phyloP scores from a whole-genome alignment of 75 land plant species.

The Pinus albicaulis region DNA sequence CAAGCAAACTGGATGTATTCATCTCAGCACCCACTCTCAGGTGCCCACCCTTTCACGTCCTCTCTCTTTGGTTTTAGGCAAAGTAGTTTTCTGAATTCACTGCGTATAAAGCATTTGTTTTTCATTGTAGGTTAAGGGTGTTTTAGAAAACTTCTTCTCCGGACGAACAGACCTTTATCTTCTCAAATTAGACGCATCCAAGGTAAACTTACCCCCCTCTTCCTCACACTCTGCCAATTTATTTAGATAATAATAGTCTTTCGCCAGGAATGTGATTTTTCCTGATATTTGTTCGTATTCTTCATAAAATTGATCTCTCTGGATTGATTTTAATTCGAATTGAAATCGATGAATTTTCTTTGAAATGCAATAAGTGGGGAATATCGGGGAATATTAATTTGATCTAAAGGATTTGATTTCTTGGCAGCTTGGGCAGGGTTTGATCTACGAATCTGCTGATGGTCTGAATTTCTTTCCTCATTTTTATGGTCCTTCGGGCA shows the following conservation, averaged over 20 bases:
- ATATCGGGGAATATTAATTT: too few species aligned
- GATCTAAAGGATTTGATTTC: neutral
- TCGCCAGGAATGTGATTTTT: neutral
- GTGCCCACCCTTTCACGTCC: conserved; percentile 7
- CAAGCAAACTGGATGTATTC: conserved; percentile 43
- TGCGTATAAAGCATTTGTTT: too few species aligned
- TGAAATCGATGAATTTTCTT: neutral
- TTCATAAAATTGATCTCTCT: neutral
- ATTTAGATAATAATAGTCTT: neutral
- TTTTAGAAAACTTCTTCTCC: conserved; percentile 39
- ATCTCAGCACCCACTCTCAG: conserved; percentile 53
- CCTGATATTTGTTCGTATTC: neutral
- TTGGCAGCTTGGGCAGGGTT: conserved; percentile 59
- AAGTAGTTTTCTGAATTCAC: too few species aligned
- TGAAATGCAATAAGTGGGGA: neutral
- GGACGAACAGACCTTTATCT: conserved; percentile 37
- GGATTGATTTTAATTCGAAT: neutral
- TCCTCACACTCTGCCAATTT: neutral
- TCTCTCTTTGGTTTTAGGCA: too few species aligned
- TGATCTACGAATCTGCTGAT: conserved; percentile 51
- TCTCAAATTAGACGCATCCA: conserved; percentile 39
- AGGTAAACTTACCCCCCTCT: conserved; percentile 24
- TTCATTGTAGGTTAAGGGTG: conserved; percentile 35
- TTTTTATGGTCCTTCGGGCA: conserved; percentile 61
- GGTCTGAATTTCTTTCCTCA: conserved; percentile 44